Evolutionary conservation across 2,329 filamentous ascomycete genomes (phyloP), one percentile per base, ranked within the genome.

Genomic region (Ascochyta fabae): DNA sequence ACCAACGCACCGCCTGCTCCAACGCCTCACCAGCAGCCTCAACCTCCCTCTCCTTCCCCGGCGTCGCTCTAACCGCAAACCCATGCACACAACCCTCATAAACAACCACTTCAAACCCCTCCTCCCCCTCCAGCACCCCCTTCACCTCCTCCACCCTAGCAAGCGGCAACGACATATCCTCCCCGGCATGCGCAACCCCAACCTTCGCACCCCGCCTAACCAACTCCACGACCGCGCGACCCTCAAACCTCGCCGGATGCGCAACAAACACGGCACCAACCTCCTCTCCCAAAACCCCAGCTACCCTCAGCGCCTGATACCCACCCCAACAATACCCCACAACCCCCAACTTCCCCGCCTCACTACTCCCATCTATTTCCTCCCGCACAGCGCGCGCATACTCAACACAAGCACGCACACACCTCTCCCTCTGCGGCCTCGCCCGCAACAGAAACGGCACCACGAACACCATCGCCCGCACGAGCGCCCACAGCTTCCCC

Each of bases 321-420:
- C 64, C 67, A 10, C 66, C 67, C 66, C 67, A 70, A 54, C 67
- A 70, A 29, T 61, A 66, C 34, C 64, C 64, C n/a, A 49, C 51
- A 4, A 59, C 36, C 3, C 64, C 64, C 38, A 66, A 10, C 33
- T 60, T 66, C 4, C 24, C 60, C n/a, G n/a, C n/a, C n/a, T n/a
- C n/a, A n/a, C n/a, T n/a, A 3, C 27, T 10, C 27, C 8, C 6
- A 2, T 31, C 39, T 3, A 65, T 6, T 4, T 51, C 53, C 3
- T 36, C 29, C 44, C 43, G 44, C 1, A 66, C 58, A 4, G 56
- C 58, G 6, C 50, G 48, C 29, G 56, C 54, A 33, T 45, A 66
- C 10, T 34, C 44, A 1, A 60, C 24, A n/a, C 47, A 56, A 2
- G 42, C 15, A 6, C 12, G 22, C 3, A 40, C 48, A 13, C 34